phyloP scores from a whole-genome alignment of 805 yeast genomes.

The Wickerhamiella bombiphila region DNA sequence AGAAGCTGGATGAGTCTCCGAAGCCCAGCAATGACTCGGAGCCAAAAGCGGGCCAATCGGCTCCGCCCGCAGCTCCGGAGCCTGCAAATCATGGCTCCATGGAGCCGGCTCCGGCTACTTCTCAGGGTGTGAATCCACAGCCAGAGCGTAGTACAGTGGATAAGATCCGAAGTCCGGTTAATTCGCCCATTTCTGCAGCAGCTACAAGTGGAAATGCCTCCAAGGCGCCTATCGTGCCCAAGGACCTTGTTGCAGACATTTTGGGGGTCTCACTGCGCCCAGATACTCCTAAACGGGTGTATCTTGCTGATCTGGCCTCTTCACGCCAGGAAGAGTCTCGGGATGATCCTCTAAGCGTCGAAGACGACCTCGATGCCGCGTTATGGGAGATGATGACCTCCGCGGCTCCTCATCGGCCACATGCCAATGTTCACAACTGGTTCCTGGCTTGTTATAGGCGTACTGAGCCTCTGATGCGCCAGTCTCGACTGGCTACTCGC shows the following conservation, averaged over 20 bases:
- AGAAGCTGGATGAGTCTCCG: not conserved
- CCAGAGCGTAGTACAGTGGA: too few relatives aligned
- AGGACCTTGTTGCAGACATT: not conserved
- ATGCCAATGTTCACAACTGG: not conserved
- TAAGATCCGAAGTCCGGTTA: not conserved
- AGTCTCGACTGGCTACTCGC: conserved; percentile 4
- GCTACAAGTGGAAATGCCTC: not conserved
- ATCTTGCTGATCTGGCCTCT: conserved; percentile 1
- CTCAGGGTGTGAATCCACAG: not conserved
- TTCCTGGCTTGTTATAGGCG: conserved; percentile 1
- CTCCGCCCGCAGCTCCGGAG: not conserved
- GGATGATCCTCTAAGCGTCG: not conserved
- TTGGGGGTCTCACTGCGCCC: not conserved
- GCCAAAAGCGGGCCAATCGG: not conserved
- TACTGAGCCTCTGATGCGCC: not conserved
- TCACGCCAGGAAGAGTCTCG: too few relatives aligned
- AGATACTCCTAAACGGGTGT: not conserved
- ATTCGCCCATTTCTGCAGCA: not conserved
- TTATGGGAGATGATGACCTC: not conserved
- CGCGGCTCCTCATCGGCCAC: conserved; percentile 1
- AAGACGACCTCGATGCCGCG: not conserved
- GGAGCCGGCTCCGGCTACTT: not conserved
- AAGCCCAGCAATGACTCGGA: not conserved
- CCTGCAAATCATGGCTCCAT: not conserved
- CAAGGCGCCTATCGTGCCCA: not conserved